These are phyloP conservation scores for Cladochytrium tenue DNA, from an alignment of 371 early-diverging fungal genomes.

Conservation along the genomic window DNA sequence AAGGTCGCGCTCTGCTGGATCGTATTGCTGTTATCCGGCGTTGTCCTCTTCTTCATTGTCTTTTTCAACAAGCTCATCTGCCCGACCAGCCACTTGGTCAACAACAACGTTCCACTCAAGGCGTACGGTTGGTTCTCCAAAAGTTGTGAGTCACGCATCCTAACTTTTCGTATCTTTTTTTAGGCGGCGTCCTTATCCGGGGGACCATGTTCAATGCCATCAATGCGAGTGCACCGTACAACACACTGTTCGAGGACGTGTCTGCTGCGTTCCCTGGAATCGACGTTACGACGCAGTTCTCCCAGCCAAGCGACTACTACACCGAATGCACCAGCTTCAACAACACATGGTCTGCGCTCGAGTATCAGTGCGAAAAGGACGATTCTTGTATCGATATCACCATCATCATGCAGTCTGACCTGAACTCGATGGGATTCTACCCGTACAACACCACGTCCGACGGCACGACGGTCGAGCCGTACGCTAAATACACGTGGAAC, in stretches of 20 bases:
- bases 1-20: slow-evolving; percentile 49
- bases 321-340: background rate
- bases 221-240: background rate
- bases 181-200: slow-evolving; percentile 10
- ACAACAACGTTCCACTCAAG: slow-evolving; percentile 3
- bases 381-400: slow-evolving; percentile 9
- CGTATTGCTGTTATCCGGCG: slow-evolving; percentile 20
- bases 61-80: background rate
- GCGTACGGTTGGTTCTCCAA: slow-evolving; percentile 6
- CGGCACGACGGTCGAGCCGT: slow-evolving; percentile 9
- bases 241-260: slow-evolving; percentile 7
- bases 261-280: slow-evolving; percentile 5
- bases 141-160: slow-evolving; percentile 9
- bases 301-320: background rate
- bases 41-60: slow-evolving; percentile 15
- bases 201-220: slow-evolving; percentile 8
- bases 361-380: slow-evolving; percentile 11
- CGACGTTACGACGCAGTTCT: slow-evolving; percentile 15
- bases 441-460: slow-evolving; percentile 8
- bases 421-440: background rate
- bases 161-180: slow-evolving; percentile 2
- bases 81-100: background rate
- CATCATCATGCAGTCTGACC: background rate
- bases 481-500: slow-evolving; percentile 9
- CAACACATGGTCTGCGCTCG: slow-evolving; percentile 1